A percentile compares a stretch with the other conserved stretches of the same genome.
phyloP scores from a whole-genome alignment of 164 flowering plant genomes.

The Chimonanthus praecox region DNA sequence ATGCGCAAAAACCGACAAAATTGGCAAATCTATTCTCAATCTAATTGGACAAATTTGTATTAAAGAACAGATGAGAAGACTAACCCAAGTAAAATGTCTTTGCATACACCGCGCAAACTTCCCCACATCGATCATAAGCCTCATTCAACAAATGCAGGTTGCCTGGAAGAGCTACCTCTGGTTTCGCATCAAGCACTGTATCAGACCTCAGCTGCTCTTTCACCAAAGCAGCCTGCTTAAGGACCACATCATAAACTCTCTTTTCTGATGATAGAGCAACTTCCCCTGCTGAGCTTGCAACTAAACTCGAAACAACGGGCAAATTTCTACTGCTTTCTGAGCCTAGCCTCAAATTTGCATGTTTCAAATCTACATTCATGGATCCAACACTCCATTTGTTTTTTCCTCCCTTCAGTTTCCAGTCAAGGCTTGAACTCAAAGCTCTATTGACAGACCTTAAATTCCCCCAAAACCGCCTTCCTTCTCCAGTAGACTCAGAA shows the following conservation, averaged over 20 bases:
- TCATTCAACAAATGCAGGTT: slow-evolving; percentile 46
- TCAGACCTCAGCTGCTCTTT: slow-evolving; percentile 30
- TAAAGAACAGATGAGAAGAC: slow-evolving; percentile 10
- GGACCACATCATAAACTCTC: slow-evolving; percentile 68
- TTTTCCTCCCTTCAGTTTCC: slow-evolving; percentile 22
- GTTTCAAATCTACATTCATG: slow-evolving; percentile 6
- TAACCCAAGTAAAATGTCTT: slow-evolving; percentile 86
- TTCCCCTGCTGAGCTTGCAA: slow-evolving; percentile 45
- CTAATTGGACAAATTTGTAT: not conserved
- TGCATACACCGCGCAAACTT: slow-evolving; percentile 90
- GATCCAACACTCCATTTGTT: slow-evolving; percentile 21
- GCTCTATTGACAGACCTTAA: slow-evolving; percentile 3
- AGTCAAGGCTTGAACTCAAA: not conserved
- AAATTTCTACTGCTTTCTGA: slow-evolving; percentile 7
- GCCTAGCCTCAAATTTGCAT: slow-evolving; percentile 9
- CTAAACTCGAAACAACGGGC: slow-evolving; percentile 35
- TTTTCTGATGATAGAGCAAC: slow-evolving; percentile 47
- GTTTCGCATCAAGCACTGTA: slow-evolving; percentile 38
- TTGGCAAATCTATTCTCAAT: not conserved
- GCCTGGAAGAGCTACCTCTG: slow-evolving; percentile 45
- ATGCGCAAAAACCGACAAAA: not conserved
- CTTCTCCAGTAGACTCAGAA: slow-evolving; percentile 24
- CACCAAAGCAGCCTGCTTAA: slow-evolving; percentile 76
- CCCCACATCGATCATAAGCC: slow-evolving; percentile 82
- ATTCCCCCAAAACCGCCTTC: slow-evolving; percentile 16